Evolutionary conservation across 768 basidiomycete species (phyloP), one percentile per base, ranked within the genome.

Genomic region (Russula virescens): DNA sequence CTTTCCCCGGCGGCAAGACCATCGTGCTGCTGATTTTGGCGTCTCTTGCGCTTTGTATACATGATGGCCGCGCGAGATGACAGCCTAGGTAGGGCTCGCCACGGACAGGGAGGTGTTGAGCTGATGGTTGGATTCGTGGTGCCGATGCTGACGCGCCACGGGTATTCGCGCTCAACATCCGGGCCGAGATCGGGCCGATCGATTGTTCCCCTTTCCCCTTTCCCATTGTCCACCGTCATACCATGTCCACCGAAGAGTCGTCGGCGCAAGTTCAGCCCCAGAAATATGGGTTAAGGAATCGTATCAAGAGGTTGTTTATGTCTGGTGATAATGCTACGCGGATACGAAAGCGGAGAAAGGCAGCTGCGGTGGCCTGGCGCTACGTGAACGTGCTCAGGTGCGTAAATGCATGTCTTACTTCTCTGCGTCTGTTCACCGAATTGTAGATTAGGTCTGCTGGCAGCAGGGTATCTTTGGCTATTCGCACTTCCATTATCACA

Each of bases 401-500:
- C 28, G 66, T 42, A 35, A n/a, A 42, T n/a, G 19, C 13, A 3
- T 25, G 13, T 43, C 66, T 54, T 38, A 35, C 38, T 28, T 42
- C 40, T 38, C 53, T n/a, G 28, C 40, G n/a, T 58, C 14, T 49
- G 61, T 52, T 61, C 38, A 50, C 57, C 62, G 26, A 38, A 34
- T 25, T 9, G 34, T 61, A 91, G 91, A 72, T 65, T 80, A 3
- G 48, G 75, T 5, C 74, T 97, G 26, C 80, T 92, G 56, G 56
- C 78, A 26, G 75, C 76, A 5, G 94, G 94, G 14, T 85, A 91
- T 72, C 53, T 83, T n/a, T 98, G 94, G 93, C 81, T 97, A 74
- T 66, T 87, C n/a, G 75, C 82, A 6, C 78, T 97, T 56, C 95
- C 95, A 4, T 79, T 80, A 14, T 77, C 84, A 6, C 75, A 75